These are phyloP conservation scores for Pyrrhoderma noxium DNA, from an alignment of 1,284 basidiomycete species.

Conservation along the genomic window DNA sequence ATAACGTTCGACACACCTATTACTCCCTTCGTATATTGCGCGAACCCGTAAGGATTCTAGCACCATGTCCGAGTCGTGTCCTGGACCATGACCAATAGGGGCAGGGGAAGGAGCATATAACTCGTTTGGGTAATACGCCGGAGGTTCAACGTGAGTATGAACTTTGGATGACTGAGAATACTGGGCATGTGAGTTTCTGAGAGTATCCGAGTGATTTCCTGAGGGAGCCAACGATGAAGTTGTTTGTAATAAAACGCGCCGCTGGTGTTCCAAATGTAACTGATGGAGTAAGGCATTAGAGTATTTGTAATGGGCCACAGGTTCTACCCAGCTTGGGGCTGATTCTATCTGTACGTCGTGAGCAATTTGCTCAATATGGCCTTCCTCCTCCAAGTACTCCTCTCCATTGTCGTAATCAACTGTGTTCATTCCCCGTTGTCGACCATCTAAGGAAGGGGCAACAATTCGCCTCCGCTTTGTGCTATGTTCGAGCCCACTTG, in stretches of 20 bases:
- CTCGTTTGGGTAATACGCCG: background rate
- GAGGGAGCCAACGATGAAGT: too few species aligned
- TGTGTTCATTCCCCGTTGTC: constrained; percentile 12
- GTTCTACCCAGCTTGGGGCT: constrained; percentile 22
- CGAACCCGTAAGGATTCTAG: constrained; percentile 33
- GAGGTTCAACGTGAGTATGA: background rate
- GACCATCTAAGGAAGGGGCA: constrained; percentile 22
- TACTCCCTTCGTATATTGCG: constrained; percentile 55
- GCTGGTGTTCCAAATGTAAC: constrained; percentile 57
- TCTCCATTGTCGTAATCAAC: constrained; percentile 31
- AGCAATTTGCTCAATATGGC: constrained; percentile 2
- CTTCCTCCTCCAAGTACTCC: constrained; percentile 24
- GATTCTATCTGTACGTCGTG: background rate
- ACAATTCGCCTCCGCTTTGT: constrained; percentile 30
- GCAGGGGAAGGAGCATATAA: background rate
- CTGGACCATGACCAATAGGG: too few species aligned
- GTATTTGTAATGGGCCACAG: constrained; percentile 40
- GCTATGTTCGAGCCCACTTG: constrained; percentile 6
- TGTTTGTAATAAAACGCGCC: constrained; percentile 29
- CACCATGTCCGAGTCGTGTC: background rate
- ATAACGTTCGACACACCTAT: constrained; percentile 38
- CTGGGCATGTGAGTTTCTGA: too few species aligned
- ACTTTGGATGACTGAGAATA: too few species aligned
- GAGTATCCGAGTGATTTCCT: too few species aligned
- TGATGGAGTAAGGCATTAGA: constrained; percentile 59